These are phyloP conservation scores for Wickerhamomyces sp. DNA, from an alignment of 1,139 yeast species.

Conservation along the genomic window DNA sequence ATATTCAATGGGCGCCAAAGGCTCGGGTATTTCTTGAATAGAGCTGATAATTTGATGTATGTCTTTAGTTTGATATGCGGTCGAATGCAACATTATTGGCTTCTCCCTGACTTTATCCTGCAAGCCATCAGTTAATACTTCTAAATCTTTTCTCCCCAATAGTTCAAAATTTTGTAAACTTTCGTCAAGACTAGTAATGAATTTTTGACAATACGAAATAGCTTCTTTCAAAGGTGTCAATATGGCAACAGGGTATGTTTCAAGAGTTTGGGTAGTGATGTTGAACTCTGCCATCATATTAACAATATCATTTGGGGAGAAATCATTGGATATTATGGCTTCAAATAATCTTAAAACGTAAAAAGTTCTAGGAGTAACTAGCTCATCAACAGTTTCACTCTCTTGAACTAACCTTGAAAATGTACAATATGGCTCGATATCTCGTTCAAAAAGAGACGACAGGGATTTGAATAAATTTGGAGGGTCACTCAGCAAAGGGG, in stretches of 20 bases:
- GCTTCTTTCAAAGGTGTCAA: conserved; percentile 61
- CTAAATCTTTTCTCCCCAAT: conserved; percentile 65
- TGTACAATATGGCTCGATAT: conserved; percentile 52
- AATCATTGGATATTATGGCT: conserved; percentile 50
- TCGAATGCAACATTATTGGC: conserved; percentile 41
- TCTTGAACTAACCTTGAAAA: conserved; percentile 69
- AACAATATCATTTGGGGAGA: conserved; percentile 49
- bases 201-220: conserved; percentile 52
- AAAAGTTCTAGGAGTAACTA: conserved; percentile 62
- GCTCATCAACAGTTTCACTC: conserved; percentile 52
- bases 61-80: conserved; percentile 31
- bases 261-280: conserved; percentile 49
- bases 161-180: conserved; percentile 41
- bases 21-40: conserved; percentile 45
- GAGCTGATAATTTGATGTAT: conserved; percentile 45
- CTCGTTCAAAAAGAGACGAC: conserved; percentile 42
- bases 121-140: conserved; percentile 40
- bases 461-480: conserved; percentile 55
- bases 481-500: conserved; percentile 40
- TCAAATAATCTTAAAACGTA: conserved; percentile 58
- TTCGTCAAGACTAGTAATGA: conserved; percentile 39
- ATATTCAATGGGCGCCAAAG: conserved; percentile 53
- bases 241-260: conserved; percentile 72
- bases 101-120: conserved; percentile 42
- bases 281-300: conserved; percentile 55